Conservation (phyloP, 495 filamentous ascomycete species). For the Lindgomyces ingoldianus region DNA sequence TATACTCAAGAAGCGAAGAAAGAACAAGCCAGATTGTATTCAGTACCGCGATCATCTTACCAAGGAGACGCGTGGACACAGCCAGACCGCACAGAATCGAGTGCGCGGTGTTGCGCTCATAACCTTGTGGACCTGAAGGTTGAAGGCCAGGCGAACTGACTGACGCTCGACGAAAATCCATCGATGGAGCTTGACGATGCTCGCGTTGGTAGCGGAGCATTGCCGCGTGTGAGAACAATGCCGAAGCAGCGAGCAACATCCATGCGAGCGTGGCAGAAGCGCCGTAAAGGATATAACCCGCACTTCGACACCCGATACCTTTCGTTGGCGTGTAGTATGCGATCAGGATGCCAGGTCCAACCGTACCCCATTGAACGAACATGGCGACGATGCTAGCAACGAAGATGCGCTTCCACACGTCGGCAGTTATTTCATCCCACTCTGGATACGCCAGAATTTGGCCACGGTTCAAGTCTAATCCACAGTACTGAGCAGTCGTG, state of each 20-base stretch:
- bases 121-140: constrained; percentile 4
- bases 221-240: constrained; percentile 34
- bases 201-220: constrained; percentile 33
- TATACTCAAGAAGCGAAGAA: constrained; percentile 29
- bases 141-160: neutral
- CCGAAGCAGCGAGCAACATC: constrained; percentile 24
- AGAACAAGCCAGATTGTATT: constrained; percentile 32
- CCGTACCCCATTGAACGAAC: constrained; percentile 36
- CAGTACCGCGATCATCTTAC: constrained; percentile 28
- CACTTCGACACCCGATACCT: constrained; percentile 30
- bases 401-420: constrained; percentile 34
- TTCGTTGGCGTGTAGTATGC: constrained; percentile 34
- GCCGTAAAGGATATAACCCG: constrained; percentile 27
- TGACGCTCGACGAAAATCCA: constrained; percentile 19
- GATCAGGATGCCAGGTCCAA: constrained; percentile 29
- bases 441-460: constrained; percentile 33
- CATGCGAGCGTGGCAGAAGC: constrained; percentile 27
- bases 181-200: constrained; percentile 25
- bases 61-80: constrained; percentile 22
- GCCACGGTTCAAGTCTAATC: constrained; percentile 19
- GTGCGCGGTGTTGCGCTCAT: constrained; percentile 17
- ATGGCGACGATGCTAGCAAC: constrained; percentile 22
- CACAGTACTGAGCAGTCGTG: constrained; percentile 31
- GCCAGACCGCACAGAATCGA: constrained; percentile 28
- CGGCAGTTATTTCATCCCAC: constrained; percentile 24